Evolutionary conservation across 2,329 filamentous ascomycete species (phyloP), one percentile per base, ranked within the genome.

Genomic region (Falciphora oryzae): DNA sequence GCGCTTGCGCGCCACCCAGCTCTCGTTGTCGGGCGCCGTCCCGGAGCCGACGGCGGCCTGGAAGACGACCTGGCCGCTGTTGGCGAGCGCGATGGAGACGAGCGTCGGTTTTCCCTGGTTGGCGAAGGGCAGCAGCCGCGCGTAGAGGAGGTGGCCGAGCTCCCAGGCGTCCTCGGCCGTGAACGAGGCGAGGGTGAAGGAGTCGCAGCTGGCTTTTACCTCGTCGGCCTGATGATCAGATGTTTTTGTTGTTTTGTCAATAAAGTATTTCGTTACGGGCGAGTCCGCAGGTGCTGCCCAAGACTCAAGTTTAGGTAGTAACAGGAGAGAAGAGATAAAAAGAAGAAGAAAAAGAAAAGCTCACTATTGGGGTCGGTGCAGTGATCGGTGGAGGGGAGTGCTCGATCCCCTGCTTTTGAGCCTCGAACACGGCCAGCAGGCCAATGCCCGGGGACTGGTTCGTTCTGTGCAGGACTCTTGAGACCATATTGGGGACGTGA

Each of bases 1-100:
- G 18, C 87, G 80, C 80, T 95, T 94, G 44, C 91, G 81, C 53
- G 81, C 76, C 28, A 91, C 87, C 89, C 88, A 91, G 32, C 77
- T 76, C 73, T 90, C 88, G 71, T 91, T 89, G 74, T 94, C 91
- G 0, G 90, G 88, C 66, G 83, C 80, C 5, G 86, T 85, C 8
- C 91, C 90, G 0, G 85, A 77, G 57, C 89, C 84, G 0, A 88
- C 89, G 4, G 84, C 85, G 65, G 81, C 80, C 73, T 93, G 90
- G 79, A 92, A 94, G 27, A 94, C 76, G 1, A 86, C 79, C 70
- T 90, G 88, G 61, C 76, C 74, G 69, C 75, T 76, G 71, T 84
- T 83, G 65, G 85, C 79, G n/a, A 88, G 80, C 38, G 83, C 78
- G 75, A 91, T 90, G 71, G 85, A 85, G 71, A 91, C 84, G 44